Evolutionary conservation across 2,329 filamentous ascomycete species (phyloP).

Genomic region (Aspergillus sp.): DNA sequence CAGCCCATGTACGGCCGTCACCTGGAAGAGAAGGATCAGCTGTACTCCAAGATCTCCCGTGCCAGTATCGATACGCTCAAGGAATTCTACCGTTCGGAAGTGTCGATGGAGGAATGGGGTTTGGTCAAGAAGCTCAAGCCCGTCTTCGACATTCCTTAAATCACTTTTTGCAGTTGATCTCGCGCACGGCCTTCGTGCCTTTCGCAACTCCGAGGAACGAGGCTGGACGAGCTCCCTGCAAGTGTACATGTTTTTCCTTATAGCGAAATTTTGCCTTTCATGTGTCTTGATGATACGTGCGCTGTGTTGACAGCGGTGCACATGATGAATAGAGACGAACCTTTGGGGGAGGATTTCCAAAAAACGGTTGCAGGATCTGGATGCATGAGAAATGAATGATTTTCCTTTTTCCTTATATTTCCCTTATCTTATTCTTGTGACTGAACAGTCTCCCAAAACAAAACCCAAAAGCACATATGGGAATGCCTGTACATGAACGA

Average conservation of each 20-base stretch:
- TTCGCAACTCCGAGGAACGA: neutral
- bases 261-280: conserved; percentile 7
- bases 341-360: neutral
- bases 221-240: neutral
- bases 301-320: conserved; percentile 1
- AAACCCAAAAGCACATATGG: neutral
- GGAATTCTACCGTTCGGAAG: conserved; percentile 87
- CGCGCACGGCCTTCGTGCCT: neutral
- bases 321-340: conserved; percentile 6
- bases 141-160: conserved; percentile 74
- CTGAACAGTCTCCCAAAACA: neutral
- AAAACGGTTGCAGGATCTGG: conserved; percentile 18
- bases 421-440: conserved; percentile 2
- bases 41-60: conserved; percentile 87
- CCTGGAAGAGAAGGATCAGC: conserved; percentile 81
- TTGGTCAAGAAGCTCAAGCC: conserved; percentile 95
- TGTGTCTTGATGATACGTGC: conserved; percentile 8
- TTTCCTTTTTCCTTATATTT: conserved; percentile 21
- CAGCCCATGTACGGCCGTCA: conserved; percentile 95
- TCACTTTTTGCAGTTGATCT: neutral
- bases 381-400: conserved; percentile 29
- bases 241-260: conserved; percentile 4
- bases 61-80: conserved; percentile 92
- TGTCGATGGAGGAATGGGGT: conserved; percentile 89
- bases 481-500: conserved; percentile 23